phyloP scores from a whole-genome alignment of 2,329 filamentous ascomycete species.

The Cytospora schulzeri region DNA sequence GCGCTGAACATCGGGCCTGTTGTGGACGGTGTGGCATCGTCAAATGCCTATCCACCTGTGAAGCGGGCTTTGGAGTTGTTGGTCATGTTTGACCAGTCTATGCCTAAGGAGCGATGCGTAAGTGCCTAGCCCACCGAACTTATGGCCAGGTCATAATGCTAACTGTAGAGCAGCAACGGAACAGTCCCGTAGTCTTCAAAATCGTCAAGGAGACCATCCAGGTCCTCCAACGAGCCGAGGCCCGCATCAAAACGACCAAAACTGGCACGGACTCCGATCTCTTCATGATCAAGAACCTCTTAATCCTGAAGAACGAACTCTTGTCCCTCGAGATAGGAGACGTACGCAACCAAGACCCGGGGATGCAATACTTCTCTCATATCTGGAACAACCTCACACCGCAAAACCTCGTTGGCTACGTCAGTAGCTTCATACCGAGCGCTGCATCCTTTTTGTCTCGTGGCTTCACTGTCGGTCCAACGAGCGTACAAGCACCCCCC shows the following conservation, averaged over 20 bases:
- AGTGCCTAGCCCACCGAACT: constrained; percentile 34
- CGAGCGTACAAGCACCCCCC: constrained; percentile 34
- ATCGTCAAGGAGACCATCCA: constrained; percentile 90
- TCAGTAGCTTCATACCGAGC: constrained; percentile 59
- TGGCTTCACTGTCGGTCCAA: constrained; percentile 34
- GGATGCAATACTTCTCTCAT: constrained; percentile 64
- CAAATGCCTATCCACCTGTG: constrained; percentile 60
- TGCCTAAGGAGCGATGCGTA: constrained; percentile 65
- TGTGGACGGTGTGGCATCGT: constrained; percentile 51
- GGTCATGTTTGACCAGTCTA: constrained; percentile 63
- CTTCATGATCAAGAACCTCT: constrained; percentile 92
- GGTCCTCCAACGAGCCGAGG: constrained; percentile 77
- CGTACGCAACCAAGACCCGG: constrained; percentile 54
- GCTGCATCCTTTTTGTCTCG: constrained; percentile 51
- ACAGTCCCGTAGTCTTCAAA: constrained; percentile 59
- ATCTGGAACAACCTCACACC: constrained; percentile 66
- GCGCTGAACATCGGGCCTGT: constrained; percentile 54
- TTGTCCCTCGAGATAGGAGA: constrained; percentile 91
- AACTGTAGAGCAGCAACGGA: constrained; percentile 45
- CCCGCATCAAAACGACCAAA: constrained; percentile 65
- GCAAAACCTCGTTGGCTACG: constrained; percentile 60
- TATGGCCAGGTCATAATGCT: background rate
- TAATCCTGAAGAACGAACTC: constrained; percentile 94
- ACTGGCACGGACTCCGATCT: constrained; percentile 73
- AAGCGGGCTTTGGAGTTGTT: constrained; percentile 61